Conservation (phyloP, 73 alveolate species). For the Breviolum minutum region DNA sequence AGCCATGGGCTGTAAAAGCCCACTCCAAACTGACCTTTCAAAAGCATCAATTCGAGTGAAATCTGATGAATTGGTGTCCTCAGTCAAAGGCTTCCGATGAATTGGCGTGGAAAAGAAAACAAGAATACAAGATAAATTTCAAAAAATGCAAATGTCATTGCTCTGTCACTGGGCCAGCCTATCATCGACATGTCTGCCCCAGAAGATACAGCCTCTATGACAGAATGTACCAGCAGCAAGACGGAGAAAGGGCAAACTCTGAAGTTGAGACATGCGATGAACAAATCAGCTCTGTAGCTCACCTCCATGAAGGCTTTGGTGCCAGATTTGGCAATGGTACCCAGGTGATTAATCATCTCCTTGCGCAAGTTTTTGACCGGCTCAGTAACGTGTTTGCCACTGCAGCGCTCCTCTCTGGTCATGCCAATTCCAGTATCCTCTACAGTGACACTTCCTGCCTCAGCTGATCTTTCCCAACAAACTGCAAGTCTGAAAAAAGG, state of each 20-base stretch:
- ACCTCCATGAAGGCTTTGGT: conserved; percentile 99
- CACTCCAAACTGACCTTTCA: conserved; percentile 98
- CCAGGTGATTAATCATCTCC: conserved; percentile 99
- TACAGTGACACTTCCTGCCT: conserved; percentile 98
- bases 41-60: too few relatives aligned
- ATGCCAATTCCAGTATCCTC: conserved; percentile 99
- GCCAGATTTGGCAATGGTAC: conserved; percentile 99
- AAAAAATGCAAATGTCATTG: neutral
- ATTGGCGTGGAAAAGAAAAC: too few relatives aligned
- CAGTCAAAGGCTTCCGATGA: too few relatives aligned
- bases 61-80: too few relatives aligned
- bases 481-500: neutral
- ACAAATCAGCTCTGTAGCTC: neutral
- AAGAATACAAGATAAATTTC: too few relatives aligned
- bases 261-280: neutral
- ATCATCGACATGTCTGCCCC: conserved; percentile 99
- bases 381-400: conserved; percentile 89
- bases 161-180: conserved; percentile 78
- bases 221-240: neutral
- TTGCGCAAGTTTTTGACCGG: conserved; percentile 19
- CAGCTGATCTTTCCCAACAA: neutral
- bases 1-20: conserved; percentile 99
- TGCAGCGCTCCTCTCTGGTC: conserved; percentile 60
- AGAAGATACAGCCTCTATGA: conserved; percentile 97
- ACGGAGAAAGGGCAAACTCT: neutral